Conservation (phyloP, 345 rosid species). For the Hypericum androsaemum region DNA sequence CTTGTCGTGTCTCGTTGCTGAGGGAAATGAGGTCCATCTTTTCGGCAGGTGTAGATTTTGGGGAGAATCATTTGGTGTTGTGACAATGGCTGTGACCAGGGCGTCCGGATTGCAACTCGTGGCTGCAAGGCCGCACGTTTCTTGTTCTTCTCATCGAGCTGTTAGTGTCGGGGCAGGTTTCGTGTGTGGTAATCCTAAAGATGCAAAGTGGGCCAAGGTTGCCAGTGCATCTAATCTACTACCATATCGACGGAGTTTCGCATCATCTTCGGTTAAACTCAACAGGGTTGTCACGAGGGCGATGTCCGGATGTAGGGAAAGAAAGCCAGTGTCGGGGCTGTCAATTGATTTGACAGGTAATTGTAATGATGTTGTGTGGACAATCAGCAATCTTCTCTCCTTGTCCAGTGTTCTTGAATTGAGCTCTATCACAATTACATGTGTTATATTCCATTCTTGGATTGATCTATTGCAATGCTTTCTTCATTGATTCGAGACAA, state of each 20-base stretch:
- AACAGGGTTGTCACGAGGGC: conserved; percentile 46
- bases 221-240: conserved; percentile 35
- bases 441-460: conserved; percentile 5
- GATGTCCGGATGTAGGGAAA: conserved; percentile 44
- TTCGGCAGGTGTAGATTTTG: conserved; percentile 18
- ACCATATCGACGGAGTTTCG: conserved; percentile 26
- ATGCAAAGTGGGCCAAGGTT: conserved; percentile 43
- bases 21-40: not conserved
- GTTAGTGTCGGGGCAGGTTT: conserved; percentile 34
- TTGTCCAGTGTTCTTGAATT: too few relatives aligned
- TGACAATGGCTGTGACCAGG: conserved; percentile 50
- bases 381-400: too few relatives aligned
- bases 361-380: too few relatives aligned
- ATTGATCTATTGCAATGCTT: not conserved
- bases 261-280: conserved; percentile 27
- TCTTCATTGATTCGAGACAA: not conserved
- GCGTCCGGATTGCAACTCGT: conserved; percentile 55
- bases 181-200: conserved; percentile 29
- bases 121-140: conserved; percentile 40
- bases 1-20: too few relatives aligned
- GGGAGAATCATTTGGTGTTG: conserved; percentile 11
- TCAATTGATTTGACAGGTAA: conserved; percentile 79
- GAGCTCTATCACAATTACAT: not conserved
- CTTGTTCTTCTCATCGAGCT: conserved; percentile 28
- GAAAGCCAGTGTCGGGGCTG: conserved; percentile 48